These are phyloP conservation scores for Aristolochia contorta DNA, from an alignment of 164 flowering plant species.

Conservation along the genomic window DNA sequence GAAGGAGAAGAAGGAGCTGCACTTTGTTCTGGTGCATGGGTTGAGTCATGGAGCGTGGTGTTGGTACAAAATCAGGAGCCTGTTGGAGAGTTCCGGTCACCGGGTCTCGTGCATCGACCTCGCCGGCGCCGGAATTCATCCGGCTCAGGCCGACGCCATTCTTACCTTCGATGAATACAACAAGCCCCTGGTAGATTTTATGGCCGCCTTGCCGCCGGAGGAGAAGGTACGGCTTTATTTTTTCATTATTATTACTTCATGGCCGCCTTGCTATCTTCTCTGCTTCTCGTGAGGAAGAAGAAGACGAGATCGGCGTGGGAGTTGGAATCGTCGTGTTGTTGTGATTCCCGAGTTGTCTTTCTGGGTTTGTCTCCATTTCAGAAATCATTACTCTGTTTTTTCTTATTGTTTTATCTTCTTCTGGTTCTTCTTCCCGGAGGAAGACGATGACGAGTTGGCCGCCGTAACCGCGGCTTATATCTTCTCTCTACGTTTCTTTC, in stretches of 20 bases:
- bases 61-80: constrained; percentile 20
- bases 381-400: too few relatives aligned
- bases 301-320: too few relatives aligned
- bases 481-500: too few relatives aligned
- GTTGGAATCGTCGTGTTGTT: too few relatives aligned
- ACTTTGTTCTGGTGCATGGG: constrained; percentile 28
- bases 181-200: constrained; percentile 22
- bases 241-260: too few relatives aligned
- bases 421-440: too few relatives aligned
- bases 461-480: too few relatives aligned
- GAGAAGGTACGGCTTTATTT: constrained; percentile 15
- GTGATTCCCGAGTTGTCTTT: too few relatives aligned
- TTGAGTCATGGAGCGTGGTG: constrained; percentile 20
- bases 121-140: constrained; percentile 23
- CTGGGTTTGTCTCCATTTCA: too few relatives aligned
- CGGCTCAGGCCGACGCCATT: constrained; percentile 18
- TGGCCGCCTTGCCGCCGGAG: constrained; percentile 15
- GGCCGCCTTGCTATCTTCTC: not conserved
- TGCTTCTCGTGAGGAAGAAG: too few relatives aligned
- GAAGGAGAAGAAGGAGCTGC: not conserved
- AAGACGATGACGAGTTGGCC: too few relatives aligned
- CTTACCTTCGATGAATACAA: constrained; percentile 19
- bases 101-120: constrained; percentile 30
- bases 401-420: too few relatives aligned
- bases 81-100: constrained; percentile 22